Evolutionary conservation across 2,329 filamentous ascomycete genomes (phyloP).

Genomic region (Ceratocystis destructans): DNA sequence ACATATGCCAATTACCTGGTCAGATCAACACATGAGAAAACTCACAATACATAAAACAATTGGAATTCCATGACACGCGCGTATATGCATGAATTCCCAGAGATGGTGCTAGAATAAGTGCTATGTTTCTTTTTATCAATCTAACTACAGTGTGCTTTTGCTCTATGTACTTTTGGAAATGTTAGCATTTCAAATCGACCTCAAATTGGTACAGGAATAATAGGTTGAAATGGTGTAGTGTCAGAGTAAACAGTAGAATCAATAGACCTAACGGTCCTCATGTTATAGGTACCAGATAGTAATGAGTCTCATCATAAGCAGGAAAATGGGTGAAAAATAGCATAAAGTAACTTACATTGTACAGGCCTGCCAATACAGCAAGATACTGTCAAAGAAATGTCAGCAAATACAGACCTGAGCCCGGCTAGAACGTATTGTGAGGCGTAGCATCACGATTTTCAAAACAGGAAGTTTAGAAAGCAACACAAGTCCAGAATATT

Average conservation of each 20-base stretch:
- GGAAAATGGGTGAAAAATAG: slow-evolving; percentile 5
- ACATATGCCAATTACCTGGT: not conserved
- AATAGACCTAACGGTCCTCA: slow-evolving; percentile 39
- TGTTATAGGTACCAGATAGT: slow-evolving; percentile 97
- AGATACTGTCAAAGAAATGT: not conserved
- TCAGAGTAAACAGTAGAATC: slow-evolving; percentile 20
- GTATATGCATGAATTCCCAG: not conserved
- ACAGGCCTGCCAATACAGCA: too few species aligned
- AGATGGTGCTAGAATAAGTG: too few species aligned
- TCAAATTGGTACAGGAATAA: not conserved
- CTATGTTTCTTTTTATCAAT: not conserved
- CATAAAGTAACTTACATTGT: slow-evolving; percentile 13
- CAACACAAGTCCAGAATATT: not conserved
- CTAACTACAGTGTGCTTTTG: not conserved
- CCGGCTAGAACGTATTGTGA: not conserved
- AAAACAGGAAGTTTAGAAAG: slow-evolving; percentile 1
- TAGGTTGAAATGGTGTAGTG: not conserved
- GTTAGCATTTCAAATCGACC: slow-evolving; percentile 13
- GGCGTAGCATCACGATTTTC: not conserved
- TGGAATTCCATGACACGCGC: not conserved
- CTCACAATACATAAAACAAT: not conserved
- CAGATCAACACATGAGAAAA: not conserved
- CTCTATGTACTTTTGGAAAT: not conserved
- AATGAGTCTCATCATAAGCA: slow-evolving; percentile 54
- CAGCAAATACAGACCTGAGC: not conserved